phyloP scores from a whole-genome alignment of 345 rosid species.

The Arabidopsis arenosa region DNA sequence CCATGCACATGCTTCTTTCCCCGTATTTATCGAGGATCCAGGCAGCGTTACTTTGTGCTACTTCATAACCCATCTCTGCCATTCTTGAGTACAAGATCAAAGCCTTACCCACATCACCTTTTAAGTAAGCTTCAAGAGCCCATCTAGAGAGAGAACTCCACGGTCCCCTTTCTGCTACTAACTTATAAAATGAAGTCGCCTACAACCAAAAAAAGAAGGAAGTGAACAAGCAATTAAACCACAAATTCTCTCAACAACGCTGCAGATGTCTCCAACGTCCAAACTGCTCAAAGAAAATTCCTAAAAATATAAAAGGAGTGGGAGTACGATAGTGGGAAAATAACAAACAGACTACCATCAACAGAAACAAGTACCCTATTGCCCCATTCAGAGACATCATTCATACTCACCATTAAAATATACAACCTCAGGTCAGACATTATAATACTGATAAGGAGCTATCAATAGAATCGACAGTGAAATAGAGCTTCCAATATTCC shows the following conservation, averaged over 20 bases:
- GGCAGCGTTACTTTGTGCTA: slow-evolving; percentile 98
- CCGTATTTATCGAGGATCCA: slow-evolving; percentile 98
- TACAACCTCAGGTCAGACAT: slow-evolving; percentile 3
- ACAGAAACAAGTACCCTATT: neutral
- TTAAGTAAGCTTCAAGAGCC: slow-evolving; percentile 94
- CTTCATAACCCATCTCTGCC: slow-evolving; percentile 98
- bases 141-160: slow-evolving; percentile 99
- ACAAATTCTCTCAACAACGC: neutral
- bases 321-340: neutral
- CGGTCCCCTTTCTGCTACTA: slow-evolving; percentile 98
- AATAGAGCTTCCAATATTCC: neutral
- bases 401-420: neutral
- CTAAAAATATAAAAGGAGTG: slow-evolving; percentile 1
- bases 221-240: slow-evolving; percentile 16
- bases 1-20: slow-evolving; percentile 95
- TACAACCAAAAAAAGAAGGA: slow-evolving; percentile 45
- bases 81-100: slow-evolving; percentile 86
- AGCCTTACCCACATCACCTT: slow-evolving; percentile 94
- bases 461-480: neutral
- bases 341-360: slow-evolving; percentile 9
- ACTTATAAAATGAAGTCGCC: slow-evolving; percentile 92
- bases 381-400: neutral
- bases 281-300: slow-evolving; percentile 11
- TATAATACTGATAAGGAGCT: slow-evolving; percentile 2
- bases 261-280: neutral